Evolutionary conservation across 805 yeast species (phyloP).

Genomic region (Candida railenensis): DNA sequence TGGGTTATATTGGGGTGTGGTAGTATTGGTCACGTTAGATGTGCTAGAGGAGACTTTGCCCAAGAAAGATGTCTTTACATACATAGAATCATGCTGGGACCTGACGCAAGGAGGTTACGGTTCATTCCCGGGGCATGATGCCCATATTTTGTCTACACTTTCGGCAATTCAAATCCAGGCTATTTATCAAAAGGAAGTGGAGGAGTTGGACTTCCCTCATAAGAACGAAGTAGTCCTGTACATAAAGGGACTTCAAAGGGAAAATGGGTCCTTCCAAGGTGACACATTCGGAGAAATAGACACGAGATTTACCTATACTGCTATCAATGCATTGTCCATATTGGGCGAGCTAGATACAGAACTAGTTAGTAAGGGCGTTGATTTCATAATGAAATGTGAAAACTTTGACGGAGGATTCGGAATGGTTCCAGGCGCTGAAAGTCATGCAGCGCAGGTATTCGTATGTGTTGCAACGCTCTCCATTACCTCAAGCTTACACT

Average conservation of each 20-base stretch:
- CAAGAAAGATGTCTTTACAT: conserved; percentile 61
- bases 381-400: conserved; percentile 65
- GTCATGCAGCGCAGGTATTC: conserved; percentile 90
- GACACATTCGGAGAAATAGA: conserved; percentile 92
- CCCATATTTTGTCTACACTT: conserved; percentile 79
- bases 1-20: conserved; percentile 94
- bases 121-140: conserved; percentile 85
- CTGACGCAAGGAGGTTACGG: conserved; percentile 75
- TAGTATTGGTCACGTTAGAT: conserved; percentile 64
- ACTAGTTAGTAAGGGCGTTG: conserved; percentile 59
- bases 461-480: conserved; percentile 83
- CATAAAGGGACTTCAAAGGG: conserved; percentile 44
- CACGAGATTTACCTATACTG: conserved; percentile 85
- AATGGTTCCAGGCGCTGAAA: conserved; percentile 88
- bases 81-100: conserved; percentile 67
- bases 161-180: conserved; percentile 82
- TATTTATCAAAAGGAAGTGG: conserved; percentile 57
- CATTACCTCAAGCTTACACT: conserved; percentile 52
- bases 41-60: conserved; percentile 54
- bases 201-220: conserved; percentile 12
- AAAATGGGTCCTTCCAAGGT: conserved; percentile 80
- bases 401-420: conserved; percentile 98
- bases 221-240: conserved; percentile 14
- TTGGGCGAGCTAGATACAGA: conserved; percentile 60
- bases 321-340: conserved; percentile 69